Conservation (phyloP, 305 asterid genomes). For the Stenogyne calaminthoides region DNA sequence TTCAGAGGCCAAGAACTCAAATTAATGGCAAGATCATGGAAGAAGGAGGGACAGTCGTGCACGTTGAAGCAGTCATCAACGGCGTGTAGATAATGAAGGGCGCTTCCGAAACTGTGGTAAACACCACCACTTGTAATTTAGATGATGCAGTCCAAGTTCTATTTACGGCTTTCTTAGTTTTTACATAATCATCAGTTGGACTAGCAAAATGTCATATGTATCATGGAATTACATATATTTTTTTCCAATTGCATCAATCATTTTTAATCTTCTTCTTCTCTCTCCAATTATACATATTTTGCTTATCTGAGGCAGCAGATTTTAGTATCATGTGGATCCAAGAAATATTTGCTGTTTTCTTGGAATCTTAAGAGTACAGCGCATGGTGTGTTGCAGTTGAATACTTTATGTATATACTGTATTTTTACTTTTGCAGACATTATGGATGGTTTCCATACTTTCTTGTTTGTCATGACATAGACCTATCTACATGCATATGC, state of each 20-base stretch:
- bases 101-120: slow-evolving; percentile 30
- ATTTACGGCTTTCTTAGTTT: slow-evolving; percentile 25
- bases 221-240: slow-evolving; percentile 39
- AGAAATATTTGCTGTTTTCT: slow-evolving; percentile 15
- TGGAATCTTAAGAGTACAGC: slow-evolving; percentile 20
- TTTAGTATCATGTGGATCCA: slow-evolving; percentile 2
- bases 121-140: slow-evolving; percentile 43
- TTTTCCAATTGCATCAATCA: slow-evolving; percentile 30
- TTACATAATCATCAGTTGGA: slow-evolving; percentile 24
- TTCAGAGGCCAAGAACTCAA: slow-evolving; percentile 89
- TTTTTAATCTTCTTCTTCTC: slow-evolving; percentile 19
- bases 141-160: slow-evolving; percentile 30
- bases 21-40: slow-evolving; percentile 87
- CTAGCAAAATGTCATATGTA: slow-evolving; percentile 36
- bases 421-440: slow-evolving; percentile 8
- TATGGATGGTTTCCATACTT: slow-evolving; percentile 27
- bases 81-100: slow-evolving; percentile 46
- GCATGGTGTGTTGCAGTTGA: slow-evolving; percentile 7
- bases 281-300: background rate
- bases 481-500: slow-evolving; percentile 1
- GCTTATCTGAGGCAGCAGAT: slow-evolving; percentile 7
- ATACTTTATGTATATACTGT: slow-evolving; percentile 4
- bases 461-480: slow-evolving; percentile 22
- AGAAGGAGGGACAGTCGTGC: slow-evolving; percentile 72
- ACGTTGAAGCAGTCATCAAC: slow-evolving; percentile 69